A percentile compares a stretch with the other conserved stretches of the same genome.
These are phyloP conservation scores for Gilbertella persicaria DNA, from an alignment of 371 early-diverging fungal species.

Conservation along the genomic window DNA sequence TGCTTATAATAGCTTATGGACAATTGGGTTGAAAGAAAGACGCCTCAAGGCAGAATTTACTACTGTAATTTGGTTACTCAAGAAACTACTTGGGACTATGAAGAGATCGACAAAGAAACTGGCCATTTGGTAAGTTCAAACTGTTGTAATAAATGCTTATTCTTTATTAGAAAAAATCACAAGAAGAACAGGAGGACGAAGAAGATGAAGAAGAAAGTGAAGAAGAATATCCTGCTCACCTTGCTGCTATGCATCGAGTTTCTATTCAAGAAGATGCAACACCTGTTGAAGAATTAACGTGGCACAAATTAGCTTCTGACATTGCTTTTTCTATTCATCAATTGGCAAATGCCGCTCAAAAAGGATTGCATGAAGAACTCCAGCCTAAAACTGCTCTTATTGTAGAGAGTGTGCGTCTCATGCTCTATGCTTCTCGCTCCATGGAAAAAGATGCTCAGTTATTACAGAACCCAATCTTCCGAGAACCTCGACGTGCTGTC, in stretches of 20 bases:
- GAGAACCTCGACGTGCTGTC: conserved; percentile 67
- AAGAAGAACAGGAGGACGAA: conserved; percentile 5
- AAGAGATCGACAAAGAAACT: conserved; percentile 44
- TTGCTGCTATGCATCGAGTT: neutral
- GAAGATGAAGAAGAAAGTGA: conserved; percentile 5
- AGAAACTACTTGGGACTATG: conserved; percentile 70
- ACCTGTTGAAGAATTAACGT: conserved; percentile 13
- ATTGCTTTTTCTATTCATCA: conserved; percentile 66
- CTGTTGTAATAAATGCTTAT: no score
- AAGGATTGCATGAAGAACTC: conserved; percentile 20
- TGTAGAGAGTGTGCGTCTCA: conserved; percentile 76
- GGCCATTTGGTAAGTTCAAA: conserved; percentile 33
- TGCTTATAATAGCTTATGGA: conserved; percentile 28
- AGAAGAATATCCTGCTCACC: neutral
- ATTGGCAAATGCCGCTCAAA: conserved; percentile 62
- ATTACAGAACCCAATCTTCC: conserved; percentile 59
- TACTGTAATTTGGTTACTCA: conserved; percentile 82
- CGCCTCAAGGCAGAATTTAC: conserved; percentile 69
- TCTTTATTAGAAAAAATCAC: conserved; percentile 6
- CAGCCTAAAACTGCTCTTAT: conserved; percentile 39
- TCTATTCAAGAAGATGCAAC: neutral
- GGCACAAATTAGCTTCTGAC: conserved; percentile 50
- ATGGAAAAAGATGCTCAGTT: conserved; percentile 60
- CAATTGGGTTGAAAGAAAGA: conserved; percentile 61
- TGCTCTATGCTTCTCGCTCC: conserved; percentile 80